Conservation (phyloP, 1,284 basidiomycete species). For the Caloboletus inedulis region DNA sequence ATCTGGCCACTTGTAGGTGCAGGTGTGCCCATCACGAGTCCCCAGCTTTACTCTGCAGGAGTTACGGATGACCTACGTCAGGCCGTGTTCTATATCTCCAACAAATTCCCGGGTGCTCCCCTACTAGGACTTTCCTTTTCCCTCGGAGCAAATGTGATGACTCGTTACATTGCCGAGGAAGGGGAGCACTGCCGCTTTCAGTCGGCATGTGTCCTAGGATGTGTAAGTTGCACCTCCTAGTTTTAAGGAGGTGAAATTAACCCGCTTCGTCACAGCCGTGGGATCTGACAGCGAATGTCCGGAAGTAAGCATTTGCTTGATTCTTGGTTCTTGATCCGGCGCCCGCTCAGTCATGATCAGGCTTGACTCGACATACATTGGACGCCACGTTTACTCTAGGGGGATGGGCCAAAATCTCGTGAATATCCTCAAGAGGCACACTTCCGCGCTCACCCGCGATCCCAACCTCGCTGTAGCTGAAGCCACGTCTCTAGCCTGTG, state of each 20-base stretch:
- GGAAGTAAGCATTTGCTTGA: conserved; percentile 41
- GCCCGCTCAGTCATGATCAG: conserved; percentile 34
- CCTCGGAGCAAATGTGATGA: conserved; percentile 89
- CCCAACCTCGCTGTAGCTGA: conserved; percentile 51
- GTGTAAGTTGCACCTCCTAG: conserved; percentile 47
- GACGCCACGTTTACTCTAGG: conserved; percentile 74
- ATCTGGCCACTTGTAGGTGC: conserved; percentile 51
- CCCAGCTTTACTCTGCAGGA: conserved; percentile 84
- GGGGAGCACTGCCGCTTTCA: conserved; percentile 73
- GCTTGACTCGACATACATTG: conserved; percentile 62
- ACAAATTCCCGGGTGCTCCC: conserved; percentile 75
- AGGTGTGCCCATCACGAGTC: conserved; percentile 75
- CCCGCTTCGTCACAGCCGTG: conserved; percentile 58
- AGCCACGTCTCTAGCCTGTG: conserved; percentile 43
- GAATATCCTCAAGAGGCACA: conserved; percentile 63
- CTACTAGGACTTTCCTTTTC: conserved; percentile 91
- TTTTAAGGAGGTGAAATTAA: conserved; percentile 13
- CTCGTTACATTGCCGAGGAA: conserved; percentile 90
- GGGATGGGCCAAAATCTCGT: conserved; percentile 81
- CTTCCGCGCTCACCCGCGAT: conserved; percentile 46
- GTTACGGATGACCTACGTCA: conserved; percentile 85
- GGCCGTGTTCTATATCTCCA: conserved; percentile 74
- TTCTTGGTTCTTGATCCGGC: conserved; percentile 11
- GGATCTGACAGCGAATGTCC: conserved; percentile 63
- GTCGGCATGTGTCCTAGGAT: conserved; percentile 77